Percentiles rank a stretch among this genome's conserved stretches.
These are phyloP conservation scores for Rhynchosporium graminicola DNA, from an alignment of 2,329 filamentous ascomycete genomes.

Conservation along the genomic window DNA sequence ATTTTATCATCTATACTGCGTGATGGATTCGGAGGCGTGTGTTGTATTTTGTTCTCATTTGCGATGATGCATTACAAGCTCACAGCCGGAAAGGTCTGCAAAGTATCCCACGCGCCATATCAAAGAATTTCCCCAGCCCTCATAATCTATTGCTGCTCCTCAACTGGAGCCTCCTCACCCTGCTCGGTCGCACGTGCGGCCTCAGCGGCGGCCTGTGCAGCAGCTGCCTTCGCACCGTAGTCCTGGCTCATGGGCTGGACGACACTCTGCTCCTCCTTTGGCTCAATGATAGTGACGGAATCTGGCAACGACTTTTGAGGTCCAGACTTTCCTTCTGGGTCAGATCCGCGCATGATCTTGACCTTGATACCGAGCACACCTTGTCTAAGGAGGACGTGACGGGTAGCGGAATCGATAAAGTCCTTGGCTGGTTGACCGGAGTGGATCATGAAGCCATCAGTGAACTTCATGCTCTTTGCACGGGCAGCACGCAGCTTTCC, in stretches of 20 bases:
- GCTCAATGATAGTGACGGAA: conserved; percentile 99
- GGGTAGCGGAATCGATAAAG: conserved; percentile 98
- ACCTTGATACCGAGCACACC: conserved; percentile 99
- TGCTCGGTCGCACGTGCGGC: conserved; percentile 54
- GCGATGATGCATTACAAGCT: conserved; percentile 39
- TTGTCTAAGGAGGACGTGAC: conserved; percentile 99
- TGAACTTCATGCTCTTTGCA: conserved; percentile 99
- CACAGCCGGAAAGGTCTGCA: conserved; percentile 35
- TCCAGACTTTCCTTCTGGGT: conserved; percentile 98
- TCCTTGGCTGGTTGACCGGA: conserved; percentile 99
- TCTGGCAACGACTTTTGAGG: conserved; percentile 97
- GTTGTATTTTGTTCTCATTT: conserved; percentile 28
- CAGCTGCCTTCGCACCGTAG: conserved; percentile 90
- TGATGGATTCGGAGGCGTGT: too few relatives aligned
- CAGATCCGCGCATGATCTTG: conserved; percentile 99
- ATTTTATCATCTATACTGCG: too few relatives aligned
- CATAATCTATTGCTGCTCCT: conserved; percentile 42
- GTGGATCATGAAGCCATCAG: conserved; percentile 99
- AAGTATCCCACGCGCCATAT: conserved; percentile 40
- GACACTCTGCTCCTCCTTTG: conserved; percentile 97
- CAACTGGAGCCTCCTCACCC: conserved; percentile 50
- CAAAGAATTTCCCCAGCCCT: conserved; percentile 30
- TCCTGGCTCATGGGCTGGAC: conserved; percentile 96
- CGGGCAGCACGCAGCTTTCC: conserved; percentile 98
- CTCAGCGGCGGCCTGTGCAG: conserved; percentile 67